These are phyloP conservation scores for Globisporangium rhizosaccharum DNA, from an alignment of 352 stramenopile species.

Conservation along the genomic window DNA sequence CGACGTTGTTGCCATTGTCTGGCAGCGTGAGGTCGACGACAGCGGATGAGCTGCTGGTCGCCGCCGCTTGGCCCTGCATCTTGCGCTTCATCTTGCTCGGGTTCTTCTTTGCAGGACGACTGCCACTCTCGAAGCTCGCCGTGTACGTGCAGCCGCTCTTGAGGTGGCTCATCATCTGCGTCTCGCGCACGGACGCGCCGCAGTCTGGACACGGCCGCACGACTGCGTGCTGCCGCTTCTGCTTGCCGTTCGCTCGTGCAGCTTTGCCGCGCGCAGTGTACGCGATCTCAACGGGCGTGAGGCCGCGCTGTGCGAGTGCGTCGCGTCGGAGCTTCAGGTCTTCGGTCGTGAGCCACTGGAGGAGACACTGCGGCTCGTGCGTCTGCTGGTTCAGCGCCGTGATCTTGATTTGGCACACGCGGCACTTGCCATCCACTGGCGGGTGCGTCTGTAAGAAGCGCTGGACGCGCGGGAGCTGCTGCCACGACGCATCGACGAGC, in stretches of 20 bases:
- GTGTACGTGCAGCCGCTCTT: constrained; percentile 42
- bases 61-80: constrained; percentile 6
- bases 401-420: constrained; percentile 52
- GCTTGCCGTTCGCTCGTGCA: constrained; percentile 12
- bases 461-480: constrained; percentile 18
- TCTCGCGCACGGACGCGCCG: constrained; percentile 51
- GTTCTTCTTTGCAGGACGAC: constrained; percentile 23
- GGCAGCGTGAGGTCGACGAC: constrained; percentile 22
- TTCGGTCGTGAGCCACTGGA: constrained; percentile 48
- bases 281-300: constrained; percentile 31
- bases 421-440: constrained; percentile 35
- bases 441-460: constrained; percentile 25
- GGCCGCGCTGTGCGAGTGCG: constrained; percentile 27
- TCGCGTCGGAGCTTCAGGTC: constrained; percentile 33
- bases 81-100: constrained; percentile 35
- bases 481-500: constrained; percentile 66
- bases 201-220: constrained; percentile 62
- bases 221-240: constrained; percentile 29
- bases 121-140: not conserved
- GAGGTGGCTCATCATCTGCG: constrained; percentile 63
- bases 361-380: constrained; percentile 61
- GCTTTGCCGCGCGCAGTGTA: constrained; percentile 26
- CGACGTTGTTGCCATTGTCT: constrained; percentile 18
- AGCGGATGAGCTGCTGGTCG: not conserved
- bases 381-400: constrained; percentile 25